Conservation (phyloP, 2,329 filamentous ascomycete genomes). For the Colletotrichum tropicale region DNA sequence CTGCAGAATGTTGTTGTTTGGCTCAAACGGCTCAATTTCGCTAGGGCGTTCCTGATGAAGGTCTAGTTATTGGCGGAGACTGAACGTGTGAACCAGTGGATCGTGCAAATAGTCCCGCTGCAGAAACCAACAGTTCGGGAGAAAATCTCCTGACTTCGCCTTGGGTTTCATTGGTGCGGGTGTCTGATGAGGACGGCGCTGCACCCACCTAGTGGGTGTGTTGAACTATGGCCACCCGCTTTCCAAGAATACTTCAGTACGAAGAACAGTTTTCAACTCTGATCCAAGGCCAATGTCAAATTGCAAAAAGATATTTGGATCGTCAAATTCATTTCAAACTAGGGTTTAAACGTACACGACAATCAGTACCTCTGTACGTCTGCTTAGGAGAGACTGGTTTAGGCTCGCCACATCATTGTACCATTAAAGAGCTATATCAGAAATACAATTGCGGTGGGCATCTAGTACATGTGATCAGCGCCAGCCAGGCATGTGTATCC, state of each 20-base stretch:
- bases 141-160: background rate
- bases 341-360: background rate
- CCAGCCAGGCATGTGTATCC: background rate
- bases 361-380: background rate
- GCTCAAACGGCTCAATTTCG: background rate
- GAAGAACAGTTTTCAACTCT: background rate
- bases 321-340: fast-evolving
- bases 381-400: background rate
- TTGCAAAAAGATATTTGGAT: background rate
- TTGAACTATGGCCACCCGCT: background rate
- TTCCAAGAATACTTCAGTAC: background rate
- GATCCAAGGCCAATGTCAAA: background rate
- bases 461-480: background rate
- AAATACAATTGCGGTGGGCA: background rate
- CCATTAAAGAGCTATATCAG: background rate
- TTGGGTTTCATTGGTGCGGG: background rate
- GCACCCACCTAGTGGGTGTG: background rate
- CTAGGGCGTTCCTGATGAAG: background rate
- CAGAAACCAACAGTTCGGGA: background rate
- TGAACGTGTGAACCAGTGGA: background rate
- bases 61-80: background rate
- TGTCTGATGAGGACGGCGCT: background rate
- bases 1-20: background rate
- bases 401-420: background rate
- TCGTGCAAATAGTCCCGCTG: background rate